A percentile compares a stretch with the other conserved stretches of the same genome.
These are phyloP conservation scores for Talaromyces pinophilus DNA, from an alignment of 2,329 filamentous ascomycete species.

Conservation along the genomic window DNA sequence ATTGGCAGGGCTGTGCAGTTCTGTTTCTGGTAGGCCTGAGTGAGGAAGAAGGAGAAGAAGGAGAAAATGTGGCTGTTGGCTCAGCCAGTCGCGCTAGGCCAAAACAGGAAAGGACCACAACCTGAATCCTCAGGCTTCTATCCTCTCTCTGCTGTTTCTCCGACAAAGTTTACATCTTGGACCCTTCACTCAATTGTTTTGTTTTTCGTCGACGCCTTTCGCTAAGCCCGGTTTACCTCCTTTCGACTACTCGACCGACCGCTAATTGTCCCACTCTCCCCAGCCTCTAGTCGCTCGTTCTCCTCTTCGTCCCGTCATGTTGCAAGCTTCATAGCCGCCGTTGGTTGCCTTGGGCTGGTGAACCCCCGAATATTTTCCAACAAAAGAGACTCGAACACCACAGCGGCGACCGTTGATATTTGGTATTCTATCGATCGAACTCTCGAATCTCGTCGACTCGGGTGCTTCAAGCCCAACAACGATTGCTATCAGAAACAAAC, in stretches of 20 bases:
- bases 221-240: neutral
- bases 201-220: slow-evolving; percentile 1
- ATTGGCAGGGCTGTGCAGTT: neutral
- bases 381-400: neutral
- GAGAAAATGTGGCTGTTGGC: slow-evolving; percentile 3
- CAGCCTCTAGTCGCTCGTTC: slow-evolving; percentile 12
- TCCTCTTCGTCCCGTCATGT: slow-evolving; percentile 8
- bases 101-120: neutral
- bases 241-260: neutral
- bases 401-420: neutral
- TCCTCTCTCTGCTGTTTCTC: neutral
- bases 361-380: neutral
- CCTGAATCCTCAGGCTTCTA: neutral
- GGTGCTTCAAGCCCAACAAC: neutral
- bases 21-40: neutral
- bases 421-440: neutral
- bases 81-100: neutral
- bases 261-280: neutral
- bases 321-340: slow-evolving; percentile 5
- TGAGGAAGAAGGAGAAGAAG: neutral
- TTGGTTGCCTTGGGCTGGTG: slow-evolving; percentile 8
- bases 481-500: neutral
- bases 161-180: neutral
- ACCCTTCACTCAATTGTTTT: neutral
- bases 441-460: neutral